phyloP scores from a whole-genome alignment of 495 filamentous ascomycete genomes.

The Daldinia loculata region DNA sequence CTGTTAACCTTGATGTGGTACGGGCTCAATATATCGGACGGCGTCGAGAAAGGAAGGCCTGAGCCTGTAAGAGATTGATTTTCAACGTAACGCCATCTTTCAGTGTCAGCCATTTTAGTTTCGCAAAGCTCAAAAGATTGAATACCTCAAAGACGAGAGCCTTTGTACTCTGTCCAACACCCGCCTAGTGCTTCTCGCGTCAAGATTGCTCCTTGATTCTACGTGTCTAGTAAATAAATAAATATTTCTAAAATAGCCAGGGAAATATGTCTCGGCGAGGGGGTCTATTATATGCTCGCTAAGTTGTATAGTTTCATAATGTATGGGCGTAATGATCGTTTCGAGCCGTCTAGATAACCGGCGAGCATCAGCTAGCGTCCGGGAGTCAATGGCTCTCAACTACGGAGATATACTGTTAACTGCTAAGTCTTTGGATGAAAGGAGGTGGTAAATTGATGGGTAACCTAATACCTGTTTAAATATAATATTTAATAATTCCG shows the following conservation, averaged over 20 bases:
- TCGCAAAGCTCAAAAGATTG: background rate
- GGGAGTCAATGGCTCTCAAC: conserved; percentile 35
- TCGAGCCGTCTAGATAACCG: conserved; percentile 40
- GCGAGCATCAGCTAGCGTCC: conserved; percentile 33
- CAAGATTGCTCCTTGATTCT: conserved; percentile 33
- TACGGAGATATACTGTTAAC: conserved; percentile 19
- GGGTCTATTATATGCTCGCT: conserved; percentile 35
- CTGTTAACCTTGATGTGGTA: conserved; percentile 8
- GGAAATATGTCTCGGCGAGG: conserved; percentile 24
- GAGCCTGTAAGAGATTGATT: conserved; percentile 12
- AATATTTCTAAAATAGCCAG: conserved; percentile 28
- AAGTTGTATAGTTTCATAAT: conserved; percentile 38
- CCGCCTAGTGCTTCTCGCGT: conserved; percentile 26
- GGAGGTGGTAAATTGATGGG: too few species aligned
- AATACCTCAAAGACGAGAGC: conserved; percentile 43
- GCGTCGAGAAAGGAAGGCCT: conserved; percentile 31
- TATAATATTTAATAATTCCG: conserved; percentile 41
- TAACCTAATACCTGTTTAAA: conserved; percentile 38
- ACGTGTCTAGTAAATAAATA: conserved; percentile 42
- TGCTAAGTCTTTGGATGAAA: background rate
- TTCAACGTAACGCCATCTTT: conserved; percentile 41
- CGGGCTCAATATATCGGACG: conserved; percentile 33
- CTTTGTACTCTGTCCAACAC: conserved; percentile 33
- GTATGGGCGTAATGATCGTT: conserved; percentile 39
- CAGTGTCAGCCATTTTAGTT: conserved; percentile 2